Conservation (phyloP, 208 protist genomes). For the Ichthyophonus hoferi region DNA sequence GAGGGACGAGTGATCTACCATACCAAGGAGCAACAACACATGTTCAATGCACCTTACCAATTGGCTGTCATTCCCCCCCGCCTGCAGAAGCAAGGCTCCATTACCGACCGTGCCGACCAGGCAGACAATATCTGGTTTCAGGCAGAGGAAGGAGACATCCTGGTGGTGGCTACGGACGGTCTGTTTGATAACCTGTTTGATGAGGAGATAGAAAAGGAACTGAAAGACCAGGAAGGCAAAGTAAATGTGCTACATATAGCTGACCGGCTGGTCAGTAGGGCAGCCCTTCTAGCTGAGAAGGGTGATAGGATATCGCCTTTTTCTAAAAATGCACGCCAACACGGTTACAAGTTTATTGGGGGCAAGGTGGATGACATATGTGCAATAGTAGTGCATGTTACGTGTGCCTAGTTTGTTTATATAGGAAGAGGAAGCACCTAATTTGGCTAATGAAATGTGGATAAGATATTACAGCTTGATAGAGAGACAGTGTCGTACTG, state of each 20-base stretch:
- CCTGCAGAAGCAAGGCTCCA: conserved; percentile 3
- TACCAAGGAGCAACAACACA: conserved; percentile 33
- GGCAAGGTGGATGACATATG: conserved; percentile 6
- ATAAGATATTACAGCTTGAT: too few relatives aligned
- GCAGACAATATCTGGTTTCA: conserved; percentile 19
- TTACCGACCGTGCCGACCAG: neutral
- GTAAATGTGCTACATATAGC: neutral
- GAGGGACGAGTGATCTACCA: neutral
- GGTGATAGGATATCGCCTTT: neutral
- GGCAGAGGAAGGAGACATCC: neutral
- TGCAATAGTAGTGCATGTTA: neutral
- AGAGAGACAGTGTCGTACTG: too few relatives aligned
- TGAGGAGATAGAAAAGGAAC: neutral
- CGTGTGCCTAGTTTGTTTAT: neutral
- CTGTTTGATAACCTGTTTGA: conserved; percentile 42
- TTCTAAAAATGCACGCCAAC: neutral
- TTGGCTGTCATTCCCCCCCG: conserved; percentile 27
- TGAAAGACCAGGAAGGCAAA: neutral
- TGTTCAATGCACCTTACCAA: conserved; percentile 43
- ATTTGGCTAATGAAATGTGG: too few relatives aligned
- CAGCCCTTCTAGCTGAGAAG: neutral
- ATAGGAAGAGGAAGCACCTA: too few relatives aligned
- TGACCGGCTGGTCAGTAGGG: neutral
- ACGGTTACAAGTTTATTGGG: neutral
- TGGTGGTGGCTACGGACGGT: conserved; percentile 40